Conservation (phyloP, 495 filamentous ascomycete species). For the Usnea hakonensis region DNA sequence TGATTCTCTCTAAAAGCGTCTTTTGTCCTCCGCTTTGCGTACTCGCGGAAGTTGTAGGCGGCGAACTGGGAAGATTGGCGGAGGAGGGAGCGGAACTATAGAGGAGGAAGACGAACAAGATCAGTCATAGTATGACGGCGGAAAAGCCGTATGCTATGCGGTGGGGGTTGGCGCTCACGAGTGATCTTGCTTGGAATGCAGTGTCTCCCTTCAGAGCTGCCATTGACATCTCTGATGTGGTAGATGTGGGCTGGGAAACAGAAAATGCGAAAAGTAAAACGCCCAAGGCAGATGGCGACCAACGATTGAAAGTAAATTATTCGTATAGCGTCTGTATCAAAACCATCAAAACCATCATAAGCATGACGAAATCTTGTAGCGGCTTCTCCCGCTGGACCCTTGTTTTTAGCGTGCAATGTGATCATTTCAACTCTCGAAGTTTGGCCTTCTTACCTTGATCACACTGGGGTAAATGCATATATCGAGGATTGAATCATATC, state of each 20-base stretch:
- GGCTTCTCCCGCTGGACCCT: neutral
- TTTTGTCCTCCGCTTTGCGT: constrained; percentile 77
- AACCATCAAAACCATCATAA: neutral
- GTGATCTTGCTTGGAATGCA: constrained; percentile 62
- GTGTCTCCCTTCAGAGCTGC: constrained; percentile 52
- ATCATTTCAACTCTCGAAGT: too few species aligned
- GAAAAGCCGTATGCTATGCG: neutral
- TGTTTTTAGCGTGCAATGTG: neutral
- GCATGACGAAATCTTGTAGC: constrained; percentile 4
- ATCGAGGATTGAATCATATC: neutral
- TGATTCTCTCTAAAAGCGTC: constrained; percentile 82
- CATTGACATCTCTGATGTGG: constrained; percentile 32
- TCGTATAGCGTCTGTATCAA: too few species aligned
- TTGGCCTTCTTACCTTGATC: neutral
- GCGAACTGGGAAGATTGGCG: constrained; percentile 83
- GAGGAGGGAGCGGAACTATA: constrained; percentile 83
- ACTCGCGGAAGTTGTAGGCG: constrained; percentile 95
- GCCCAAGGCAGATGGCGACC: neutral
- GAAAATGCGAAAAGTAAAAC: too few species aligned
- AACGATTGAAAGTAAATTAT: too few species aligned
- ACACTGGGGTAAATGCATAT: neutral
- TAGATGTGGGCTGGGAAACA: too few species aligned
- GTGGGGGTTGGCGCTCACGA: constrained; percentile 43
- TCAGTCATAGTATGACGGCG: neutral
- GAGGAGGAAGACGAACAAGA: neutral